phyloP scores from a whole-genome alignment of 768 basidiomycete species.

The Lenzites betulinus region DNA sequence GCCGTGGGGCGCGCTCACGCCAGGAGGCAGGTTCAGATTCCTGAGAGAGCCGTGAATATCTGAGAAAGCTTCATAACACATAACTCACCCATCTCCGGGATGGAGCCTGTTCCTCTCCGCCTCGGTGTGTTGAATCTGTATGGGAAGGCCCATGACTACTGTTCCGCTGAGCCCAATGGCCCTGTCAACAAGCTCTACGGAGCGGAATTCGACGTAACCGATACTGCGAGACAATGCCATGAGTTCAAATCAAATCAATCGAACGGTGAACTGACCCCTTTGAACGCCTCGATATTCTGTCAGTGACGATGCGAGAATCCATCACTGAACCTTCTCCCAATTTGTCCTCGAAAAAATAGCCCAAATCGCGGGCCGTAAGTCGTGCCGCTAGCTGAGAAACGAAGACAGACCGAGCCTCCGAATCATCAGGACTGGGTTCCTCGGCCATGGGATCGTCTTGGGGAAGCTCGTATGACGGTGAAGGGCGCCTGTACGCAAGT shows the following conservation, averaged over 20 bases:
- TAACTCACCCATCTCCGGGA: slow-evolving; percentile 80
- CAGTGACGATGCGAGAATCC: slow-evolving; percentile 96
- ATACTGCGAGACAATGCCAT: slow-evolving; percentile 56
- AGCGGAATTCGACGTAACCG: slow-evolving; percentile 95
- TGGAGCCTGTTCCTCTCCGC: slow-evolving; percentile 91
- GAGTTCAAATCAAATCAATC: neutral
- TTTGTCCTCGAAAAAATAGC: slow-evolving; percentile 98
- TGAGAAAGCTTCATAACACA: neutral
- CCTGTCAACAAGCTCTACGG: slow-evolving; percentile 88
- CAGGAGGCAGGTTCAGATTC: slow-evolving; percentile 81
- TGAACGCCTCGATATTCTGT: slow-evolving; percentile 91
- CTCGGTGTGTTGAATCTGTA: slow-evolving; percentile 96
- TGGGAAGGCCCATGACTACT: slow-evolving; percentile 97
- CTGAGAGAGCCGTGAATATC: slow-evolving; percentile 36
- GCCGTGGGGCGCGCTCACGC: slow-evolving; percentile 74
- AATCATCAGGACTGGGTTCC: slow-evolving; percentile 93
- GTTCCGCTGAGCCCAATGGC: slow-evolving; percentile 90
- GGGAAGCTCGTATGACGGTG: slow-evolving; percentile 69
- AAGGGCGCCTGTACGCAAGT: slow-evolving; percentile 54
- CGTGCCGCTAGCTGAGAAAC: slow-evolving; percentile 97
- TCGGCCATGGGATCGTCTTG: slow-evolving; percentile 70
- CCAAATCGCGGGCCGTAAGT: slow-evolving; percentile 94
- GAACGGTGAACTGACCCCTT: slow-evolving; percentile 76
- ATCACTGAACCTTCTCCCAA: slow-evolving; percentile 91
- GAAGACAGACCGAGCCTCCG: slow-evolving; percentile 97